Percentiles rank a stretch among this genome's conserved stretches.
These are phyloP conservation scores for Leccinellum luteum DNA, from an alignment of 768 basidiomycete species.

Conservation along the genomic window DNA sequence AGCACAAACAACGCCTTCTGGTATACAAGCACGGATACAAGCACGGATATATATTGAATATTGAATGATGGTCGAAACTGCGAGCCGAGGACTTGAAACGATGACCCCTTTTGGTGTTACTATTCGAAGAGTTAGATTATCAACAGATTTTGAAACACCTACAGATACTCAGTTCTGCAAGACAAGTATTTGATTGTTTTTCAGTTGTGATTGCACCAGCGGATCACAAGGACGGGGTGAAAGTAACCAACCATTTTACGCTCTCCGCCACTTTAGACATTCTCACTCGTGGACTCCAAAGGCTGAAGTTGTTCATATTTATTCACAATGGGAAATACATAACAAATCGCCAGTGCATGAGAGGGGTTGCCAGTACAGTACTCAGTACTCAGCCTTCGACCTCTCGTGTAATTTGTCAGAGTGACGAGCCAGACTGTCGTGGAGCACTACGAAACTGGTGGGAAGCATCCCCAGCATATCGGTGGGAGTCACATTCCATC, in stretches of 20 bases:
- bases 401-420: too few species aligned
- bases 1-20: too few species aligned
- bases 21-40: too few species aligned
- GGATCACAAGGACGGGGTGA: neutral
- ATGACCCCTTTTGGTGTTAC: neutral
- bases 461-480: constrained; percentile 22
- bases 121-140: neutral
- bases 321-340: neutral
- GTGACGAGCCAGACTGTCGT: constrained; percentile 1
- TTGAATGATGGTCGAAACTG: too few species aligned
- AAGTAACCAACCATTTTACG: neutral
- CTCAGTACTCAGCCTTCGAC: neutral
- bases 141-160: neutral
- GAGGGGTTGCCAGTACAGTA: too few species aligned
- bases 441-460: too few species aligned
- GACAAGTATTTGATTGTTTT: neutral
- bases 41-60: too few species aligned
- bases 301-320: neutral
- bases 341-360: constrained; percentile 3
- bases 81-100: too few species aligned
- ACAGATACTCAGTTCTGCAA: neutral
- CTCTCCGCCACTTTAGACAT: neutral
- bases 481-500: constrained; percentile 30
- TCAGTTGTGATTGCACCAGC: neutral
- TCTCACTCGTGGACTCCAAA: neutral